A percentile compares a stretch with the other conserved stretches of the same genome.
phyloP scores from a whole-genome alignment of 805 yeast genomes.

The Metschnikowia cubensis region DNA sequence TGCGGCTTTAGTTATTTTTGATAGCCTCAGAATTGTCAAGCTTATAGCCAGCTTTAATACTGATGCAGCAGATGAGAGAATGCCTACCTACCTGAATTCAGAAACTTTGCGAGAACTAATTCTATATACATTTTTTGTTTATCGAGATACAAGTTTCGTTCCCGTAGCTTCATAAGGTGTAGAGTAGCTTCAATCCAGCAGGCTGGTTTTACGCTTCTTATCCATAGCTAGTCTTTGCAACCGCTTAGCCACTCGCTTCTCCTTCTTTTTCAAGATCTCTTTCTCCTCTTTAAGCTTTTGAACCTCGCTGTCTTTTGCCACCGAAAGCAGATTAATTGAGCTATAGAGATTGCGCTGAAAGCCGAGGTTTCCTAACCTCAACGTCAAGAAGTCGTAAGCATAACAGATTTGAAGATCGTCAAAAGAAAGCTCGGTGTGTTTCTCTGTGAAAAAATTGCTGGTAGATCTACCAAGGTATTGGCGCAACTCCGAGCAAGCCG shows the following conservation, averaged over 20 bases:
- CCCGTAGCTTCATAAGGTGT: neutral
- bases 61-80: neutral
- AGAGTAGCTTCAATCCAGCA: neutral
- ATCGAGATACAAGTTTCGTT: neutral
- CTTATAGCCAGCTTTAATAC: neutral
- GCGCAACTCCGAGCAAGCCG: conserved; percentile 22
- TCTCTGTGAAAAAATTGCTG: conserved; percentile 22
- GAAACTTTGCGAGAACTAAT: neutral
- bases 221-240: conserved; percentile 23
- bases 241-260: conserved; percentile 36
- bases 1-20: neutral
- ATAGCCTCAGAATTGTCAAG: neutral
- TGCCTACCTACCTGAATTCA: no score
- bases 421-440: conserved; percentile 12
- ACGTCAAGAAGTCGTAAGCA: conserved; percentile 39
- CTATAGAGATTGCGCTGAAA: conserved; percentile 25
- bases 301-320: conserved; percentile 14
- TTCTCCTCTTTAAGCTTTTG: conserved; percentile 21
- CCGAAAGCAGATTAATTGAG: conserved; percentile 24
- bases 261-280: conserved; percentile 23
- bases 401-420: conserved; percentile 36
- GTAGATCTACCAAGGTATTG: conserved; percentile 25
- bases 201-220: conserved; percentile 7
- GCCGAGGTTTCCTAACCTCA: conserved; percentile 25
- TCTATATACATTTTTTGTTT: neutral